Evolutionary conservation across 2,329 filamentous ascomycete genomes (phyloP), one percentile per base, ranked within the genome.

Genomic region (Emmonsia crescens): DNA sequence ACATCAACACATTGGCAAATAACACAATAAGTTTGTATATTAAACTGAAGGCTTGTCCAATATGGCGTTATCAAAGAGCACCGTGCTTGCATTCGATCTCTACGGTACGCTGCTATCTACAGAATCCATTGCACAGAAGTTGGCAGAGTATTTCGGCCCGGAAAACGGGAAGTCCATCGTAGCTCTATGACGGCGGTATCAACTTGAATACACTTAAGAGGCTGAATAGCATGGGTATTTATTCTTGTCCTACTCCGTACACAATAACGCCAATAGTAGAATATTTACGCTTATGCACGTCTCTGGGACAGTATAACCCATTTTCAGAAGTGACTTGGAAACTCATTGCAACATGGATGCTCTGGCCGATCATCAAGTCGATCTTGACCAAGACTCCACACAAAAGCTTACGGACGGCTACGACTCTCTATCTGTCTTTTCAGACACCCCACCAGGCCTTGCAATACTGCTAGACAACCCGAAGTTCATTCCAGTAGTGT

Each of bases 201-300:
- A 91, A 72, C 77, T 91, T 9, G 88, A 91, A 73, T 92, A 91
- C 68, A 89, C 88, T 46, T 91, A 86, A 86, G 86, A 79, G 88
- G 59, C 74, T 87, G 65, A 91, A 86, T 68, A 86, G 84, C 78
- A 91, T 91, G 88, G 81, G 88, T 88, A 76, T 24, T 44, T 33
- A 64, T 76, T 73, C 19, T 16, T 21, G 19, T 40, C 48, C 33
- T 14, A n/a, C n/a, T n/a, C n/a, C n/a, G n/a, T n/a, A 10, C 24
- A 56, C 24, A 59, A 44, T 24, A 24, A 33, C 51, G 19, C 16
- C 14, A 5, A 2, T 55, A 2, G 19, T 2, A 12, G 51, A 36
- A 36, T 4, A 54, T 21, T 36, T 21, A 54, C 27, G n/a, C 51
- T 36, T 36, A 55, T 31, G 46, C 60, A 29, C 40, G 5, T 38